These are phyloP conservation scores for Synchytrium microbalum DNA, from an alignment of 371 early-diverging fungal species.

Conservation along the genomic window DNA sequence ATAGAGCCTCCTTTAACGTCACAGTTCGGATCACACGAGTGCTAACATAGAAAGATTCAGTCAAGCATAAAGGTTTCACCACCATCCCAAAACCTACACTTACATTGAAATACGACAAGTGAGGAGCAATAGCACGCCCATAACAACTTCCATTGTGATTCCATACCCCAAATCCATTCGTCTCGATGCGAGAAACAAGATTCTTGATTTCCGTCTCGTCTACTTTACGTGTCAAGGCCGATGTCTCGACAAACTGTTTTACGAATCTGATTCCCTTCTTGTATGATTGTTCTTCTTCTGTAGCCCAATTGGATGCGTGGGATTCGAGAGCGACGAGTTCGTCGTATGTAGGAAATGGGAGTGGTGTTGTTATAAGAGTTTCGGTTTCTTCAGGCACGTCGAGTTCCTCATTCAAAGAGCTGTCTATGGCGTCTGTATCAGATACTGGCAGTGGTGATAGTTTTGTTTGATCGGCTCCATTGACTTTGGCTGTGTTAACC, in stretches of 20 bases:
- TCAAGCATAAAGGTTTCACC: slow-evolving; percentile 17
- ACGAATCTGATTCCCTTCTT: slow-evolving; percentile 29
- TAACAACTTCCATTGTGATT: too few relatives aligned
- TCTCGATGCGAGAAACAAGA: neutral
- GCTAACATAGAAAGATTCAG: slow-evolving; percentile 31
- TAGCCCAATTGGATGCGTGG: slow-evolving; percentile 38
- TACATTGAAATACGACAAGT: slow-evolving; percentile 29
- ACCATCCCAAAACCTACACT: slow-evolving; percentile 7
- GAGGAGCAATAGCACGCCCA: too few relatives aligned
- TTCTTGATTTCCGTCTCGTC: slow-evolving; percentile 3
- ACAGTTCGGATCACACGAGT: slow-evolving; percentile 44
- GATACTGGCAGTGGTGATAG: too few relatives aligned
- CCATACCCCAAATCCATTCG: slow-evolving; percentile 12
- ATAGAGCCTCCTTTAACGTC: slow-evolving; percentile 27
- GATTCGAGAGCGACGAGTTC: slow-evolving; percentile 34
- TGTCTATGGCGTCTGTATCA: too few relatives aligned
- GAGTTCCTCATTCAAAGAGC: too few relatives aligned
- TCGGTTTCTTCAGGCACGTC: too few relatives aligned
- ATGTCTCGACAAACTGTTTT: slow-evolving; percentile 18
- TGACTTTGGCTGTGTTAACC: too few relatives aligned
- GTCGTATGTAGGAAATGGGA: too few relatives aligned
- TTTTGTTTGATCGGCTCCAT: too few relatives aligned
- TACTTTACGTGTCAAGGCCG: slow-evolving; percentile 12
- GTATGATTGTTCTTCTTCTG: slow-evolving; percentile 34
- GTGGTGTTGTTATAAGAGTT: too few relatives aligned